These are phyloP conservation scores for Coemansia guatemalensis DNA, from an alignment of 192 early-diverging fungal species.

Conservation along the genomic window DNA sequence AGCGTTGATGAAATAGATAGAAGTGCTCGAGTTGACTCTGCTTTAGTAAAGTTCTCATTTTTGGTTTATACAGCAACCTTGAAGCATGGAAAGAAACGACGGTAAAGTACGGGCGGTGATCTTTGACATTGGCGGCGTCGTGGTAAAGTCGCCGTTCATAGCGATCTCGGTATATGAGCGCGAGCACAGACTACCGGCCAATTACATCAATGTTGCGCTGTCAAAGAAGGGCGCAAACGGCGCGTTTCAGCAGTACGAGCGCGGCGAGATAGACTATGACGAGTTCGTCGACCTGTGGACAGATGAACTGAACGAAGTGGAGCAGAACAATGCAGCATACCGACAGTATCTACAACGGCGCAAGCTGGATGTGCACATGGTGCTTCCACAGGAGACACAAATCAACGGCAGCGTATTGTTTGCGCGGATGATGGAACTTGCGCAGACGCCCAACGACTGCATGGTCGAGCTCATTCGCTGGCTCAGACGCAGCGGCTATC, in stretches of 20 bases:
- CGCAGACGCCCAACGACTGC: conserved; percentile 18
- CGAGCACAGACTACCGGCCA: conserved; percentile 63
- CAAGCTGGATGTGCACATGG: conserved; percentile 28
- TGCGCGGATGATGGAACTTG: conserved; percentile 36
- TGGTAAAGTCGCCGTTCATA: conserved; percentile 75
- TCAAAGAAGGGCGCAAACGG: conserved; percentile 47
- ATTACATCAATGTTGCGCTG: conserved; percentile 85
- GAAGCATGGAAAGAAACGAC: background rate
- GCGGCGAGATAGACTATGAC: conserved; percentile 34
- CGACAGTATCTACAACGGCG: conserved; percentile 29
- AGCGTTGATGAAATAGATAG: background rate
- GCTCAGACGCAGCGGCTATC: conserved; percentile 57
- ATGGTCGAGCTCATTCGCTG: conserved; percentile 32
- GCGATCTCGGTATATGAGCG: conserved; percentile 72
- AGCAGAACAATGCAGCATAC: conserved; percentile 42
- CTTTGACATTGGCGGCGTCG: conserved; percentile 87
- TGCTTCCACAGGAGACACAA: conserved; percentile 18
- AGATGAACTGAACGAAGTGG: conserved; percentile 41
- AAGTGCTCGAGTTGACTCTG: too few species aligned
- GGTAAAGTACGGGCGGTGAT: conserved; percentile 65
- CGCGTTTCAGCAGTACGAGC: conserved; percentile 61
- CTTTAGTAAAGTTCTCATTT: background rate
- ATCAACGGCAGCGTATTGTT: conserved; percentile 36
- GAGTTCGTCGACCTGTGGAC: conserved; percentile 37
- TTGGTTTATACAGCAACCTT: background rate